Evolutionary conservation across 2,329 filamentous ascomycete species (phyloP).

Genomic region (Cordyceps farinosa): DNA sequence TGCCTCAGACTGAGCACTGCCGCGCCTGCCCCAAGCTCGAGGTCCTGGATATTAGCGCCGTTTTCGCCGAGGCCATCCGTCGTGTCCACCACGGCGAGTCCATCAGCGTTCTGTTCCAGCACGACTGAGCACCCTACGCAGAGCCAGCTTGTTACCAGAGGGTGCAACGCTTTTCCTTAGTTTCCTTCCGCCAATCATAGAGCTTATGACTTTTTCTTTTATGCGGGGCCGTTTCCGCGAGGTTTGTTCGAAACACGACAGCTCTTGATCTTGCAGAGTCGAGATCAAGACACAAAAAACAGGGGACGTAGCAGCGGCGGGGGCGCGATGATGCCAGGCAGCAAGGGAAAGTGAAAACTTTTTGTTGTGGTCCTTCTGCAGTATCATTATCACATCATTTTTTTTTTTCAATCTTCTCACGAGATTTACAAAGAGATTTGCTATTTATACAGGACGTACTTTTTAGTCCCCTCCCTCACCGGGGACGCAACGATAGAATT

Average conservation of each 20-base stretch:
- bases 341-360: constrained; percentile 6
- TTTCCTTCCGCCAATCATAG: background rate
- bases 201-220: background rate
- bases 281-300: background rate
- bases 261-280: background rate
- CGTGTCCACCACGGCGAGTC: constrained; percentile 97
- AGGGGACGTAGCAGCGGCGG: background rate
- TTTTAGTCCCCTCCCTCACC: background rate
- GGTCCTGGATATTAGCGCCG: constrained; percentile 81
- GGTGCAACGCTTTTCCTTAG: background rate
- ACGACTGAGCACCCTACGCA: constrained; percentile 22
- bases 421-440: constrained; percentile 18
- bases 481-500: background rate
- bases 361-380: background rate
- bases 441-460: background rate
- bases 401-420: background rate
- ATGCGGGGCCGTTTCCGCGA: background rate
- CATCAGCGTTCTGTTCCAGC: constrained; percentile 82
- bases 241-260: background rate
- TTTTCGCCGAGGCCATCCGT: constrained; percentile 93
- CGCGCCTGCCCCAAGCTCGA: constrained; percentile 81
- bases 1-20: constrained; percentile 81
- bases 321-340: background rate
- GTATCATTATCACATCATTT: background rate
- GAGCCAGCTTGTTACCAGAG: background rate